Conservation (phyloP, 371 early-diverging fungal genomes). For the Choanephora cucurbitarum region DNA sequence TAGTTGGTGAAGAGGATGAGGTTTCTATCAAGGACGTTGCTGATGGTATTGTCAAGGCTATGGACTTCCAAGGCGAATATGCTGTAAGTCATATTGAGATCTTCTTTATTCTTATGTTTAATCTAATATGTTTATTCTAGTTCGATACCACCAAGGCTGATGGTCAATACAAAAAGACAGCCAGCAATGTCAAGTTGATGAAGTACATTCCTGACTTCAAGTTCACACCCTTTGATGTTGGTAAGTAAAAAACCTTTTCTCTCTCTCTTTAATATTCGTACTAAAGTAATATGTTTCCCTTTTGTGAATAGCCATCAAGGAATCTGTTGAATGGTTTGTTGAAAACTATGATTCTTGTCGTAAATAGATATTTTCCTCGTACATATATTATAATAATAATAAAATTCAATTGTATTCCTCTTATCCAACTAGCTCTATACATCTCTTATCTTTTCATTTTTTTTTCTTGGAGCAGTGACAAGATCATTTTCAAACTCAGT, state of each 20-base stretch:
- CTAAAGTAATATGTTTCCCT: neutral
- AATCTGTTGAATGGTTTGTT: conserved; percentile 81
- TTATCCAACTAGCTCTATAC: too few species aligned
- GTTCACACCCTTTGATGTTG: conserved; percentile 80
- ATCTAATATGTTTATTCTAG: too few species aligned
- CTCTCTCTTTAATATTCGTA: too few species aligned
- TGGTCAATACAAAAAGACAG: conserved; percentile 90
- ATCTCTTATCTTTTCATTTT: too few species aligned
- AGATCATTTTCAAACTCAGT: too few species aligned
- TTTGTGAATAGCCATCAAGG: conserved; percentile 65
- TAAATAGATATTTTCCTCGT: conserved; percentile 36
- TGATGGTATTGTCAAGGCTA: conserved; percentile 70
- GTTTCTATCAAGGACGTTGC: conserved; percentile 83
- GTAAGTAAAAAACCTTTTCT: conserved; percentile 31
- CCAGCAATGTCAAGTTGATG: conserved; percentile 79
- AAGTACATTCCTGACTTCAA: conserved; percentile 76
- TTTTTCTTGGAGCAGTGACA: too few species aligned
- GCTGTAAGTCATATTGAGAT: conserved; percentile 27
- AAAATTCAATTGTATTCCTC: too few species aligned
- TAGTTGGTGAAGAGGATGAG: conserved; percentile 82
- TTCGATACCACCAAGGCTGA: conserved; percentile 81
- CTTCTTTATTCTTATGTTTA: conserved; percentile 1
- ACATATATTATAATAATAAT: too few species aligned
- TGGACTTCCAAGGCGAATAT: conserved; percentile 70
- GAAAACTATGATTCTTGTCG: conserved; percentile 70